phyloP scores from a whole-genome alignment of 2,329 filamentous ascomycete species.

The Tothia fuscella region DNA sequence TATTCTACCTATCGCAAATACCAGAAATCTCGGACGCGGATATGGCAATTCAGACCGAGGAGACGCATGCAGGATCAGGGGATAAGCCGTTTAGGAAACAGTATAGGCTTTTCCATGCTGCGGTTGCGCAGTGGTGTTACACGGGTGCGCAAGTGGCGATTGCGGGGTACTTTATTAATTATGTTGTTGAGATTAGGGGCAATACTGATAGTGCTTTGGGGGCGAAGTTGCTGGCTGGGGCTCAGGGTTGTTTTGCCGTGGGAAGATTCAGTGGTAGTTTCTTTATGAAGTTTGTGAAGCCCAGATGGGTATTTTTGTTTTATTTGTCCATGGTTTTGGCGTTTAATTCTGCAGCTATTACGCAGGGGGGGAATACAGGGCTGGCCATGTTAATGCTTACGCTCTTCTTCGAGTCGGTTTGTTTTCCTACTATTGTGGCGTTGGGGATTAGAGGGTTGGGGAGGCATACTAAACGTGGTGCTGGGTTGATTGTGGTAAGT shows the following conservation, averaged over 20 bases:
- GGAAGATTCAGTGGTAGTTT: constrained; percentile 26
- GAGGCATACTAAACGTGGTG: constrained; percentile 27
- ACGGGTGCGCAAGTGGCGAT: constrained; percentile 42
- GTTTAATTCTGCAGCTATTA: constrained; percentile 23
- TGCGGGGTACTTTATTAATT: constrained; percentile 35
- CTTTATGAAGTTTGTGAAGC: constrained; percentile 25
- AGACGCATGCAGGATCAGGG: constrained; percentile 38
- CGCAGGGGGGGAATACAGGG: constrained; percentile 18
- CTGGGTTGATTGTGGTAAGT: constrained; percentile 25
- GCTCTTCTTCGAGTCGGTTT: constrained; percentile 25
- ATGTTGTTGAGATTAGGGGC: constrained; percentile 20
- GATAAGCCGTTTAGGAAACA: constrained; percentile 56
- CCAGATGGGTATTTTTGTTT: constrained; percentile 22
- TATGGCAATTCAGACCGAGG: constrained; percentile 48
- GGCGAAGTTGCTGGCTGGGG: constrained; percentile 25
- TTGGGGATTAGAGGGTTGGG: constrained; percentile 25
- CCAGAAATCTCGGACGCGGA: constrained; percentile 63
- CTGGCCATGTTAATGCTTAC: constrained; percentile 25
- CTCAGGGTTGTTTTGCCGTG: constrained; percentile 24
- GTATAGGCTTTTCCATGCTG: constrained; percentile 25
- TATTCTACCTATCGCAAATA: constrained; percentile 38
- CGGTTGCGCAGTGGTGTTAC: constrained; percentile 42
- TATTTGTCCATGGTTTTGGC: constrained; percentile 24
- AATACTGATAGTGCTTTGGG: background rate
- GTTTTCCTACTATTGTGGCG: constrained; percentile 27